phyloP scores from a whole-genome alignment of 176 grass and related monocot genomes.

The Puya raimondii region DNA sequence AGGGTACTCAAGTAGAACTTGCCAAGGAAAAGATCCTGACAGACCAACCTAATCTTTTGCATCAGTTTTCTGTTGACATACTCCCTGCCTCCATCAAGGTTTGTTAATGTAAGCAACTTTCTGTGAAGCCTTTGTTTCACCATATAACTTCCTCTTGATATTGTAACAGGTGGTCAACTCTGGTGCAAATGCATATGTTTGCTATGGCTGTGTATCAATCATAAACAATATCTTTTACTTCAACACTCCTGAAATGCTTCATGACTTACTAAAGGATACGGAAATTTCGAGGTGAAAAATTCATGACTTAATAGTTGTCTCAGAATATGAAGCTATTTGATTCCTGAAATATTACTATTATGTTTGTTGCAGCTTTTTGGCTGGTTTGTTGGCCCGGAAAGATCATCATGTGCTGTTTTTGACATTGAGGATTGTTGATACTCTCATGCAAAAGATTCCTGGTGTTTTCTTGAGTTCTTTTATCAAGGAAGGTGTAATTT shows the following conservation, averaged over 20 bases:
- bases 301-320: conserved; percentile 2
- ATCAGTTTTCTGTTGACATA: conserved; percentile 72
- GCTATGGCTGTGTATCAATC: conserved; percentile 75
- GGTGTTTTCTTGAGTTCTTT: conserved; percentile 81
- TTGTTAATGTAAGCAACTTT: conserved; percentile 29
- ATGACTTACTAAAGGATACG: conserved; percentile 61
- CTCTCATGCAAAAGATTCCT: conserved; percentile 98
- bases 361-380: conserved; percentile 77
- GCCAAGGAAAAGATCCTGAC: conserved; percentile 75
- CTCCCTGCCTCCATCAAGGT: conserved; percentile 94
- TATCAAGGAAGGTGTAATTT: conserved; percentile 91
- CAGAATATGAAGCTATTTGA: conserved; percentile 1
- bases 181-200: conserved; percentile 76
- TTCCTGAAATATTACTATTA: conserved; percentile 20
- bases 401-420: conserved; percentile 76
- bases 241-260: conserved; percentile 77
- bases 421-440: conserved; percentile 73
- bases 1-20: conserved; percentile 45
- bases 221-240: conserved; percentile 91
- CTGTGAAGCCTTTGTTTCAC: conserved; percentile 9
- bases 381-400: conserved; percentile 79
- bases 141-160: not conserved
- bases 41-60: conserved; percentile 72
- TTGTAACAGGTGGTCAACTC: conserved; percentile 69
- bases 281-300: conserved; percentile 83